Conservation (phyloP, 2,329 filamentous ascomycete genomes). For the Trichoderma oligosporum region DNA sequence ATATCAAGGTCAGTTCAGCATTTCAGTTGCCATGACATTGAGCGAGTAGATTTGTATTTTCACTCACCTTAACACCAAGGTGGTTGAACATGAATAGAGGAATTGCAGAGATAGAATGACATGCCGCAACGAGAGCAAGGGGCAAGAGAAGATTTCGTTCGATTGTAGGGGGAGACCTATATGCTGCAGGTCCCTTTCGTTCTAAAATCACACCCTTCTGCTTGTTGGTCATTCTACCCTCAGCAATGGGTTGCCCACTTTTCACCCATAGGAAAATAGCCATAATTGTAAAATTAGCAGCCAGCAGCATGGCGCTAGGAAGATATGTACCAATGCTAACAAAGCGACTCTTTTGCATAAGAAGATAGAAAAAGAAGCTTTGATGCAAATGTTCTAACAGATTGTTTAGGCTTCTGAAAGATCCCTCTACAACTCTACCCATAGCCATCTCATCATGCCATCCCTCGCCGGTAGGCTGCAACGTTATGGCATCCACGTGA, state of each 20-base stretch:
- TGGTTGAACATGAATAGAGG: conserved; percentile 88
- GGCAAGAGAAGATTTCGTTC: conserved; percentile 64
- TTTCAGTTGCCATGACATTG: not conserved
- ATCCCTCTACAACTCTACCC: conserved; percentile 81
- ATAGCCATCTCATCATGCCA: conserved; percentile 99
- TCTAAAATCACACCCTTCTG: not conserved
- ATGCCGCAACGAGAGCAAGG: conserved; percentile 64
- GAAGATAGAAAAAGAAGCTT: conserved; percentile 98
- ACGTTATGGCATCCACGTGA: conserved; percentile 90
- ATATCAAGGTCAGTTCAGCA: not conserved
- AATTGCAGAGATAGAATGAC: conserved; percentile 73
- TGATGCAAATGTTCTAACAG: conserved; percentile 94
- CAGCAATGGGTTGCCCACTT: conserved; percentile 58
- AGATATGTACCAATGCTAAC: conserved; percentile 98
- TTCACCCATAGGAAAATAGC: conserved; percentile 91
- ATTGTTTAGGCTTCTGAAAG: conserved; percentile 93
- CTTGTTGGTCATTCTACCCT: conserved; percentile 14
- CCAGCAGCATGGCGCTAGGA: conserved; percentile 94
- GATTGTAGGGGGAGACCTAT: not conserved
- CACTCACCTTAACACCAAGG: conserved; percentile 59
- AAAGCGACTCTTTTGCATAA: conserved; percentile 88
- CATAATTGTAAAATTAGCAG: conserved; percentile 92
- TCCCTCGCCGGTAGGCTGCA: conserved; percentile 84
- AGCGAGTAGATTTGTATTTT: not conserved
- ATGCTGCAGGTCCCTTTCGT: not conserved